Evolutionary conservation across 2,329 filamentous ascomycete species (phyloP).

Genomic region (Metarhizium album): DNA sequence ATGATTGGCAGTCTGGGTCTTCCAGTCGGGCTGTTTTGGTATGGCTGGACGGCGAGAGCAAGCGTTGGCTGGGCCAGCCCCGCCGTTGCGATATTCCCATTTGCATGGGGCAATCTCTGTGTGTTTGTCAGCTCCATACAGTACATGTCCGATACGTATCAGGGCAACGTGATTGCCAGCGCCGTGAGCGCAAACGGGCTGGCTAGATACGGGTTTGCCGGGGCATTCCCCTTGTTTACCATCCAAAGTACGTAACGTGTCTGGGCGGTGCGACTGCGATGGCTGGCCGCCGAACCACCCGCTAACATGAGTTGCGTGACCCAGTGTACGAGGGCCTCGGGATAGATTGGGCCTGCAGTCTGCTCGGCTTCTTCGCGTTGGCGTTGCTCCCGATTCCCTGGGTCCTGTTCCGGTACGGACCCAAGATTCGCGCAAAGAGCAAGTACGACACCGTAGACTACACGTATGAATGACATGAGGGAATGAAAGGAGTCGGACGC

Average conservation of each 20-base stretch:
- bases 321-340: constrained; percentile 33
- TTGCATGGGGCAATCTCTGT: constrained; percentile 49
- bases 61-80: constrained; percentile 40
- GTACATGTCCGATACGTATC: constrained; percentile 47
- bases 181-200: constrained; percentile 50
- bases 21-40: constrained; percentile 47
- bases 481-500: too few relatives aligned
- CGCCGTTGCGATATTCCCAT: constrained; percentile 40
- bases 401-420: constrained; percentile 39
- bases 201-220: constrained; percentile 42
- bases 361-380: constrained; percentile 36
- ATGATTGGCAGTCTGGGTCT: constrained; percentile 46
- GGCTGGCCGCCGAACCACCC: too few relatives aligned
- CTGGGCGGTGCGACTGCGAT: too few relatives aligned
- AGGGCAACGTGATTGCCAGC: constrained; percentile 43
- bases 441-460: constrained; percentile 26
- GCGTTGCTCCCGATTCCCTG: constrained; percentile 40
- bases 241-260: constrained; percentile 46
- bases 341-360: constrained; percentile 34
- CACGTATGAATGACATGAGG: not conserved
- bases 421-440: constrained; percentile 27
- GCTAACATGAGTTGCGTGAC: constrained; percentile 12
- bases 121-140: constrained; percentile 43
- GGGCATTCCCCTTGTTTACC: constrained; percentile 50
- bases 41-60: constrained; percentile 42